These are phyloP conservation scores for Malassezia equina DNA, from an alignment of 1,284 basidiomycete genomes.

Conservation along the genomic window DNA sequence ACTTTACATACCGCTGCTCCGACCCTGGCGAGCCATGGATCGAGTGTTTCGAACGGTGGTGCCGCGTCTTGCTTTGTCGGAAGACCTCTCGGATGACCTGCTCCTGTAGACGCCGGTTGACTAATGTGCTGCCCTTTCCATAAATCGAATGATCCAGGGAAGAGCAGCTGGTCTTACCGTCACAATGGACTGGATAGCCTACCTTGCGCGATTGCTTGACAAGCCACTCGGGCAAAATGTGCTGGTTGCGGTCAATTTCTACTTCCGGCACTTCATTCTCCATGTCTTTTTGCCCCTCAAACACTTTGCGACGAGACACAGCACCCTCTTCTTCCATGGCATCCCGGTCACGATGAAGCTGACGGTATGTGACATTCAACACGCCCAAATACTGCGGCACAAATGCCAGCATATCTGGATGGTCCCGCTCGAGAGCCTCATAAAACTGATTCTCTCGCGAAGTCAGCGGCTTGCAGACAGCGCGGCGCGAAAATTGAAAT, in stretches of 20 bases:
- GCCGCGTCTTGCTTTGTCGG: constrained; percentile 26
- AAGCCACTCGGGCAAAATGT: constrained; percentile 92
- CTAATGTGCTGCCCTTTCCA: constrained; percentile 40
- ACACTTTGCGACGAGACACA: constrained; percentile 31
- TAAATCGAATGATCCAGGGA: constrained; percentile 14
- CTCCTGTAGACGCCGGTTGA: constrained; percentile 45
- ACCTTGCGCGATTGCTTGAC: constrained; percentile 34
- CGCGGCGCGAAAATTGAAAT: constrained; percentile 93
- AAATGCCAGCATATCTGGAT: constrained; percentile 78
- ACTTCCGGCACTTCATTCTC: constrained; percentile 57
- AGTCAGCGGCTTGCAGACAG: constrained; percentile 97
- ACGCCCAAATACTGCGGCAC: constrained; percentile 95
- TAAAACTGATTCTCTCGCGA: constrained; percentile 96
- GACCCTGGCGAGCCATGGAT: neutral
- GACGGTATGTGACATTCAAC: constrained; percentile 81
- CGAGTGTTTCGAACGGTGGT: constrained; percentile 19
- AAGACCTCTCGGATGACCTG: constrained; percentile 46
- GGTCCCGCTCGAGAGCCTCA: constrained; percentile 85
- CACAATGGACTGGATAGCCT: neutral
- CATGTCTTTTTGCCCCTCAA: constrained; percentile 38
- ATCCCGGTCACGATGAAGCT: constrained; percentile 17
- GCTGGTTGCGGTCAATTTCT: constrained; percentile 77
- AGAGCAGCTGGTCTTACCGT: neutral
- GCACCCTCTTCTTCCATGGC: neutral
- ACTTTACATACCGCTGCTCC: constrained; percentile 25